These are phyloP conservation scores for Hirsutella rhossiliensis DNA, from an alignment of 2,329 filamentous ascomycete genomes.

Conservation along the genomic window DNA sequence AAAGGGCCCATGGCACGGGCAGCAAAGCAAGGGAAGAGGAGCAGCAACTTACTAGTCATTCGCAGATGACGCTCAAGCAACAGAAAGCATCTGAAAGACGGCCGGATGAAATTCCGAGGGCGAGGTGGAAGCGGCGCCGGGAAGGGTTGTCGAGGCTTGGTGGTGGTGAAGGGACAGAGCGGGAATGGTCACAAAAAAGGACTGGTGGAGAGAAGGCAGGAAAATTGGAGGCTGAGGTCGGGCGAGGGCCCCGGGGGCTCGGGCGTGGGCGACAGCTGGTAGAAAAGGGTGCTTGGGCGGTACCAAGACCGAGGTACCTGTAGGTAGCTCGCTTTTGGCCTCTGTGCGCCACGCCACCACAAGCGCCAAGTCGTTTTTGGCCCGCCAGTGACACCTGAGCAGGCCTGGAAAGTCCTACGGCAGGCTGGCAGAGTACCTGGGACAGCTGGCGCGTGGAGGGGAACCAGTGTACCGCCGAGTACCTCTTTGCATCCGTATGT, in stretches of 20 bases:
- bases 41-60: conserved; percentile 37
- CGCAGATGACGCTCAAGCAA: conserved; percentile 29
- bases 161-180: conserved; percentile 20
- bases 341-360: no score
- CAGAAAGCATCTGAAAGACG: conserved; percentile 13
- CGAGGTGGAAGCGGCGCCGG: conserved; percentile 10
- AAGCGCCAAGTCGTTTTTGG: no score
- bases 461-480: no score
- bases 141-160: conserved; percentile 12
- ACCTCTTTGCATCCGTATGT: no score
- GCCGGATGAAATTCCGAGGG: conserved; percentile 11
- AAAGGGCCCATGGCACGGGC: conserved; percentile 18
- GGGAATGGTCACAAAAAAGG: conserved; percentile 22
- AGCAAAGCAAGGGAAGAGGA: conserved; percentile 13
- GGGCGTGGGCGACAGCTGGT: neutral
- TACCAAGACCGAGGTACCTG: neutral
- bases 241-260: conserved; percentile 10
- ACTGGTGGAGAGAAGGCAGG: conserved; percentile 22
- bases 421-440: no score
- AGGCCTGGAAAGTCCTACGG: no score
- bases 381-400: no score
- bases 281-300: neutral
- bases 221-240: conserved; percentile 25
- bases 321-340: no score
- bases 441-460: no score